Base-by-base conservation (phyloP, 2,329 filamentous ascomycete species). In the Pseudogymnoascus sp. region DNA sequence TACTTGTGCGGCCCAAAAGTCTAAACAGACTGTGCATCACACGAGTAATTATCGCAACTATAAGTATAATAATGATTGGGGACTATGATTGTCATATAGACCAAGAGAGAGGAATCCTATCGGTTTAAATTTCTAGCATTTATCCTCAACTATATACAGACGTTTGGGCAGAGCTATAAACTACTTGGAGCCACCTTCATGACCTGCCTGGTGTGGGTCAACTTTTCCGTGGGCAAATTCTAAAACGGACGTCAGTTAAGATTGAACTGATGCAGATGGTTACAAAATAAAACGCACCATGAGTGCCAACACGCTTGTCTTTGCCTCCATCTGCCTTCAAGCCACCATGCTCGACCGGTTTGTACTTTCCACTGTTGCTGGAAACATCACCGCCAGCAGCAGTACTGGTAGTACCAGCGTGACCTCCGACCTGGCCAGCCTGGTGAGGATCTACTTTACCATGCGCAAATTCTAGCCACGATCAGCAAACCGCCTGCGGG, bases 141-240 rank as follows among this genome's bases (percentile, higher is more conserved):
- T 6, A 43, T 43, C 11, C 18, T 16, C 25, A 53, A n/a, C 8
- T 31, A 53, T 18, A 8, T 53, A 18, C 8, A 53, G 43, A 53
- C 23, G 16, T 28, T 53, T 16, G 46, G n/a, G 49, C 9, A 3
- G 23, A 21, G n/a, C 28, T 34, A 56, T 18, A 56, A 21, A 18
- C 28, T 56, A 56, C 49, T 56, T 56, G 28, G 37, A 42, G 37
- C 76, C 75, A 43, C 75, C 76, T 67, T 76, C 67, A 69, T 74
- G 73, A 34, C 76, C 76, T 62, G 76, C 76, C 67, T 77, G 71
- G 43, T 70, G 67, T 25, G 76, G 76, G 65, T 78, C 75, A 25
- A 78, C 75, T 64, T 77, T 75, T 65, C 76, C 75, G 16, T 75
- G 72, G 62, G 75, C 76, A 62, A 77, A 77, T 67, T 76, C 72